Conservation (phyloP, 1,284 basidiomycete genomes). For the Tilletia indica region DNA sequence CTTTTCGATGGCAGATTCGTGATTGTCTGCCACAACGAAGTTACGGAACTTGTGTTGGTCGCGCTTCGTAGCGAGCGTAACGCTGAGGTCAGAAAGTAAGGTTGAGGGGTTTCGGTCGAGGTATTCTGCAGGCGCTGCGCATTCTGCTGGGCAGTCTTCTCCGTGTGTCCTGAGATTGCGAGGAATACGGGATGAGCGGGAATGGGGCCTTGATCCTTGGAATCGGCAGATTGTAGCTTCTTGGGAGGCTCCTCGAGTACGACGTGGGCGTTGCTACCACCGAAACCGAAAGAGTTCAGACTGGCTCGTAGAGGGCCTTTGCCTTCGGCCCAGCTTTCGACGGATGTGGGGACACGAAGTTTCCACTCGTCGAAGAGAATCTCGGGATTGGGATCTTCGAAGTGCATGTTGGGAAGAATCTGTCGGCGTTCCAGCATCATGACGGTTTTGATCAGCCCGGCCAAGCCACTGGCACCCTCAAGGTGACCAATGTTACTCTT, state of each 20-base stretch:
- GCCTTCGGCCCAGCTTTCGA: background rate
- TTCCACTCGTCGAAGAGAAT: constrained; percentile 1
- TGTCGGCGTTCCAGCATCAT: constrained; percentile 22
- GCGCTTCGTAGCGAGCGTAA: background rate
- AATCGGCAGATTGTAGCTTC: background rate
- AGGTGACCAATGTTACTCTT: constrained; percentile 41
- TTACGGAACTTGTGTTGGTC: constrained; percentile 21
- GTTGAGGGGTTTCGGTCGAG: constrained; percentile 22
- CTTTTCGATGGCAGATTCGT: background rate
- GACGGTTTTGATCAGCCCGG: constrained; percentile 36
- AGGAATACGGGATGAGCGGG: background rate
- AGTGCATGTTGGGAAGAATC: constrained; percentile 26
- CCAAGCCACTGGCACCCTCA: constrained; percentile 34
- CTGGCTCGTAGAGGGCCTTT: background rate
- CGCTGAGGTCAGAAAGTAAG: constrained; percentile 26
- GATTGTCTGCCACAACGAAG: constrained; percentile 22
- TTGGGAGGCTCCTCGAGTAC: background rate
- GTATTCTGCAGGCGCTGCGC: constrained; percentile 27
- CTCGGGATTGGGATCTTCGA: background rate
- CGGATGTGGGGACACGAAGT: background rate
- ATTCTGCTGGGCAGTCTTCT: constrained; percentile 31
- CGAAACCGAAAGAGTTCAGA: constrained; percentile 5
- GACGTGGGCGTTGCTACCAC: constrained; percentile 3
- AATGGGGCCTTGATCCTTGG: background rate
- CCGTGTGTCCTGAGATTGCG: background rate